These are phyloP conservation scores for Dactylellina drechsleri DNA, from an alignment of 2,329 filamentous ascomycete species.

Conservation along the genomic window DNA sequence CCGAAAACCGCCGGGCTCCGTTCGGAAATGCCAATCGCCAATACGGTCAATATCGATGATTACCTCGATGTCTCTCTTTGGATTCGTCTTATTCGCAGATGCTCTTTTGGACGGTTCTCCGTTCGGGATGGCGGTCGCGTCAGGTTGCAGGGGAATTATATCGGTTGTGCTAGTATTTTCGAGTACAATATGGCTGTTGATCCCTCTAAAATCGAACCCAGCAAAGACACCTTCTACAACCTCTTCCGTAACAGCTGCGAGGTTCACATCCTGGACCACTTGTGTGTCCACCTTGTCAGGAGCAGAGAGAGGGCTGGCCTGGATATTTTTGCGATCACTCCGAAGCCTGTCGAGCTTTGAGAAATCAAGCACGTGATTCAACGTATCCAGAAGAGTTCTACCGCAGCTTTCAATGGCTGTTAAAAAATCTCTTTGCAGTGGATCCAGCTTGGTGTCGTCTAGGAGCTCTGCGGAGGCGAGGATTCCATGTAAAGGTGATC, in stretches of 20 bases:
- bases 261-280: conserved; percentile 59
- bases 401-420: conserved; percentile 67
- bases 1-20: conserved; percentile 68
- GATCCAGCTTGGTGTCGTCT: conserved; percentile 66
- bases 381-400: conserved; percentile 67
- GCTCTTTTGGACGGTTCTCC: conserved; percentile 20
- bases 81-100: conserved; percentile 51
- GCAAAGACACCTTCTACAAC: conserved; percentile 66
- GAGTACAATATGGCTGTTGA: conserved; percentile 47
- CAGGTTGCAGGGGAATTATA: conserved; percentile 31
- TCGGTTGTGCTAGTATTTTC: conserved; percentile 56
- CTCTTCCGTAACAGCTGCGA: conserved; percentile 65
- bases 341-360: conserved; percentile 59
- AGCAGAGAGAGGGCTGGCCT: conserved; percentile 24
- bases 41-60: conserved; percentile 67
- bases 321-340: conserved; percentile 30
- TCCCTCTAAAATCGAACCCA: conserved; percentile 62
- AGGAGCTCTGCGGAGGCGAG: conserved; percentile 68
- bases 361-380: conserved; percentile 67
- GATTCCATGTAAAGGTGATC: conserved; percentile 71
- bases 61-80: conserved; percentile 63
- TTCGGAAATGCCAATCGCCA: conserved; percentile 67
- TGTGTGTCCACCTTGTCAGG: conserved; percentile 53
- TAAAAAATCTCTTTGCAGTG: conserved; percentile 65
- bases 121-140: conserved; percentile 13